Percentiles rank a stretch among this genome's conserved stretches.
Conservation (phyloP, 257 asterid genomes). For the Paulownia fortunei region DNA sequence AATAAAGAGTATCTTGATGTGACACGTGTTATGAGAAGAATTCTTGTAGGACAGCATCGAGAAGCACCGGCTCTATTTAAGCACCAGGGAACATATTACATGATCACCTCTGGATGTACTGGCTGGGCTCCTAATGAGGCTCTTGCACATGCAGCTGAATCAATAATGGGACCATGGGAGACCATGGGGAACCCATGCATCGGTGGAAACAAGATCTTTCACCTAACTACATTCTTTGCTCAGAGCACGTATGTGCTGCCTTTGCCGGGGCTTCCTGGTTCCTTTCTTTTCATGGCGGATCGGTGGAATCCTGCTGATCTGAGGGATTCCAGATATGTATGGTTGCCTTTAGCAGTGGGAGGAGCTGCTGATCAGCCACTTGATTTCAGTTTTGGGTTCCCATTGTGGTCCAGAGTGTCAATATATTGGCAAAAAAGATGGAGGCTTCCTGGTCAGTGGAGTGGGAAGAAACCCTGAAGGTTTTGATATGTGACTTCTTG, state of each 20-base stretch:
- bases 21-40: conserved; percentile 46
- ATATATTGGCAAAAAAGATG: conserved; percentile 82
- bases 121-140: conserved; percentile 94
- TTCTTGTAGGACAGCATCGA: conserved; percentile 73
- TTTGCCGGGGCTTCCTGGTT: conserved; percentile 56
- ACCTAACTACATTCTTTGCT: conserved; percentile 66
- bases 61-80: conserved; percentile 88
- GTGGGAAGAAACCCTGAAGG: conserved; percentile 32
- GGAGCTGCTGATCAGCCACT: conserved; percentile 76
- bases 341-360: conserved; percentile 71
- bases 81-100: conserved; percentile 68
- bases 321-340: conserved; percentile 77
- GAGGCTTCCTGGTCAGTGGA: conserved; percentile 65
- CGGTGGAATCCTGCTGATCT: conserved; percentile 85
- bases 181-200: conserved; percentile 78
- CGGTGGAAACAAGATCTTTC: conserved; percentile 63
- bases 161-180: conserved; percentile 89
- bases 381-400: conserved; percentile 68
- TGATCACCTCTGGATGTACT: conserved; percentile 89
- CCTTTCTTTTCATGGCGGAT: conserved; percentile 77
- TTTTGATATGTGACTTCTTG: conserved; percentile 21
- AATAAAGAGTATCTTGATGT: conserved; percentile 56
- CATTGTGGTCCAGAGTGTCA: conserved; percentile 78
- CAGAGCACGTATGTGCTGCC: conserved; percentile 81
- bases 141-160: conserved; percentile 73